These are phyloP conservation scores for Pseudozyma pruni DNA, from an alignment of 1,284 basidiomycete species.

Conservation along the genomic window DNA sequence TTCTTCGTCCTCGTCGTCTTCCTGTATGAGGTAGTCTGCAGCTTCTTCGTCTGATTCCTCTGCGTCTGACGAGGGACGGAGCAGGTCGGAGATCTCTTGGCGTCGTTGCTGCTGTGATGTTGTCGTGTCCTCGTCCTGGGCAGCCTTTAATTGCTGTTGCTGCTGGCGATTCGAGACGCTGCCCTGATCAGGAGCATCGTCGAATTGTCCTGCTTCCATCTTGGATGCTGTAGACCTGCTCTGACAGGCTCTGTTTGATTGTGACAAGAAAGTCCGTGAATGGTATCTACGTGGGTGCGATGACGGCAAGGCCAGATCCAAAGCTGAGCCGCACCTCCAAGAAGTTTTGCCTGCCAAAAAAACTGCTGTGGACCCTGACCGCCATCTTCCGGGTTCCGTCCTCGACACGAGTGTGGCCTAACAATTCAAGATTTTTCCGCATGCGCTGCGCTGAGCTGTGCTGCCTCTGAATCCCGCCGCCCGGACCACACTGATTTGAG, in stretches of 20 bases:
- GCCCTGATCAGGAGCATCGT: conserved; percentile 34
- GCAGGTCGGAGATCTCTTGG: conserved; percentile 38
- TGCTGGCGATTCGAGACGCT: conserved; percentile 2
- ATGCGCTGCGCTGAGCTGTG: not conserved
- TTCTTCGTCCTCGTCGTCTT: conserved; percentile 43
- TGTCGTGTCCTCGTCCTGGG: conserved; percentile 26
- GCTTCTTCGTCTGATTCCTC: conserved; percentile 31
- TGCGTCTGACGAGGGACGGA: conserved; percentile 32
- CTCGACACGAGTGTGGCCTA: not conserved
- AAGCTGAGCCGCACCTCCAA: not conserved
- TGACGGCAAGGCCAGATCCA: not conserved
- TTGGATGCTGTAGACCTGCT: not conserved
- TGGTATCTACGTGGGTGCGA: not conserved
- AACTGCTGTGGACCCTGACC: conserved; percentile 24
- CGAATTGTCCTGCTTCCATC: conserved; percentile 46
- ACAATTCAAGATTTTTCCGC: not conserved
- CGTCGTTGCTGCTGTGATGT: conserved; percentile 28
- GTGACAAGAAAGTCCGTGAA: too few species aligned
- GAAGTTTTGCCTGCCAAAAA: conserved; percentile 13
- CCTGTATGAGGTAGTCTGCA: conserved; percentile 7
- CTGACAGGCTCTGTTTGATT: not conserved
- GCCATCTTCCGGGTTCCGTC: conserved; percentile 26
- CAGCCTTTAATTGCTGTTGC: conserved; percentile 10
- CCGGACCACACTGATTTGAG: conserved; percentile 2
- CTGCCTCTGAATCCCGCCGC: conserved; percentile 22